A percentile compares a stretch with the other conserved stretches of the same genome.
Conservation (phyloP, 2,329 filamentous ascomycete genomes). For the Neonectria magnoliae region DNA sequence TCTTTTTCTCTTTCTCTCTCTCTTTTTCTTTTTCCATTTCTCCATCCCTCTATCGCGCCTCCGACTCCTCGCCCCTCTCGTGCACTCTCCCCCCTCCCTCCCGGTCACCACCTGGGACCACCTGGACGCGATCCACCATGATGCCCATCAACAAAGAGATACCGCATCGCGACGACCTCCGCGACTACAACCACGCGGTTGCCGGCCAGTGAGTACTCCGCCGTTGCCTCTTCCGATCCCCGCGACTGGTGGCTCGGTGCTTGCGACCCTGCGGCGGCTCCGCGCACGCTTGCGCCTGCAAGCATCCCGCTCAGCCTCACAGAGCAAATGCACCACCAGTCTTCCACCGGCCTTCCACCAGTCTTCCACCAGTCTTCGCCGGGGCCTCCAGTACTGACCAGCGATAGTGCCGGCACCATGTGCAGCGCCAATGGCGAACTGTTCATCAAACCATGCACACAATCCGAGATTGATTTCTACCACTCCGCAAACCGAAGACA, state of each 20-base stretch:
- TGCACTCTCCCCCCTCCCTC: slow-evolving; percentile 14
- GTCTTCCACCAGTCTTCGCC: neutral
- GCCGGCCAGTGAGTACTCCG: slow-evolving; percentile 79
- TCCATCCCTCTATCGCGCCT: slow-evolving; percentile 2
- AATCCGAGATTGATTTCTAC: slow-evolving; percentile 90
- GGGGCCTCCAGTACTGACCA: slow-evolving; percentile 26
- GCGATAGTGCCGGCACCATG: slow-evolving; percentile 83
- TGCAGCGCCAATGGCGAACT: slow-evolving; percentile 84
- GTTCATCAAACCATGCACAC: slow-evolving; percentile 93
- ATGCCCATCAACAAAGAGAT: slow-evolving; percentile 50
- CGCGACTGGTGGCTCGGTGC: neutral
- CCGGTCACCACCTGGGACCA: slow-evolving; percentile 25
- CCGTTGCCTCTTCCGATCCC: slow-evolving; percentile 1
- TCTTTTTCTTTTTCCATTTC: neutral
- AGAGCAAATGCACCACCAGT: slow-evolving; percentile 9
- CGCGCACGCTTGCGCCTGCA: slow-evolving; percentile 10
- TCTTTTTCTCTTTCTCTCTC: neutral
- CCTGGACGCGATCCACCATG: slow-evolving; percentile 31
- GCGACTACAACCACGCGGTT: slow-evolving; percentile 78
- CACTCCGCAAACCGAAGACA: slow-evolving; percentile 73
- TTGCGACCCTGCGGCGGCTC: slow-evolving; percentile 22
- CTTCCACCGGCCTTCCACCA: neutral
- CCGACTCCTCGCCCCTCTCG: slow-evolving; percentile 7
- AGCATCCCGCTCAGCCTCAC: slow-evolving; percentile 7
- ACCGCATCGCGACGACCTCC: slow-evolving; percentile 69